phyloP scores from a whole-genome alignment of 805 yeast genomes.

The Barnettozyma botsteinii region DNA sequence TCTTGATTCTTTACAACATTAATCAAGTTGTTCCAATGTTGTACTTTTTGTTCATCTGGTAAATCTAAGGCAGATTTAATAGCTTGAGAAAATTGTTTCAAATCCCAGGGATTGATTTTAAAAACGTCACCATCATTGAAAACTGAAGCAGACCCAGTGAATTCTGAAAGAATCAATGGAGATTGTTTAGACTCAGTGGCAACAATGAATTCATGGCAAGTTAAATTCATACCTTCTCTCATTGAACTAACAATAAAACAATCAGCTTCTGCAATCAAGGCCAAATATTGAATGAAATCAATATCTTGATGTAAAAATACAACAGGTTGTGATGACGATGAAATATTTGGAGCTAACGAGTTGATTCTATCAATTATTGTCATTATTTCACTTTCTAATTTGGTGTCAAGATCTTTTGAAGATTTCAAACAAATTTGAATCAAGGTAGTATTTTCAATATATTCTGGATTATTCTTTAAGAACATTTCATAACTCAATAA shows the following conservation, averaged over 20 bases:
- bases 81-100: slow-evolving; percentile 54
- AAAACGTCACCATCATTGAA: slow-evolving; percentile 62
- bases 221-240: slow-evolving; percentile 95
- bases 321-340: slow-evolving; percentile 69
- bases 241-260: slow-evolving; percentile 82
- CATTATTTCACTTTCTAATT: slow-evolving; percentile 67
- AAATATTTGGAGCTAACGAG: slow-evolving; percentile 63
- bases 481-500: slow-evolving; percentile 81
- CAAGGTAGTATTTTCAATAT: slow-evolving; percentile 61
- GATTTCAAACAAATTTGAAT: slow-evolving; percentile 76
- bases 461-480: slow-evolving; percentile 64
- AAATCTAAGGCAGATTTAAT: slow-evolving; percentile 63
- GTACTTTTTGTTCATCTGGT: slow-evolving; percentile 48
- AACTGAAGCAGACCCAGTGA: slow-evolving; percentile 88
- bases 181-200: slow-evolving; percentile 68
- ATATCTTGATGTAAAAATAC: slow-evolving; percentile 84
- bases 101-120: slow-evolving; percentile 89
- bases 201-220: slow-evolving; percentile 89
- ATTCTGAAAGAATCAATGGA: slow-evolving; percentile 83
- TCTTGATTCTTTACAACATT: slow-evolving; percentile 60
- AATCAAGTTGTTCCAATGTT: slow-evolving; percentile 58
- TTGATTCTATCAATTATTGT: slow-evolving; percentile 82
- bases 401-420: slow-evolving; percentile 38
- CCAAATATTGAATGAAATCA: slow-evolving; percentile 84
- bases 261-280: slow-evolving; percentile 80